A percentile compares a stretch with the other conserved stretches of the same genome.
These are phyloP conservation scores for Mycena olivaceomarginata DNA, from an alignment of 768 basidiomycete species.

Conservation along the genomic window DNA sequence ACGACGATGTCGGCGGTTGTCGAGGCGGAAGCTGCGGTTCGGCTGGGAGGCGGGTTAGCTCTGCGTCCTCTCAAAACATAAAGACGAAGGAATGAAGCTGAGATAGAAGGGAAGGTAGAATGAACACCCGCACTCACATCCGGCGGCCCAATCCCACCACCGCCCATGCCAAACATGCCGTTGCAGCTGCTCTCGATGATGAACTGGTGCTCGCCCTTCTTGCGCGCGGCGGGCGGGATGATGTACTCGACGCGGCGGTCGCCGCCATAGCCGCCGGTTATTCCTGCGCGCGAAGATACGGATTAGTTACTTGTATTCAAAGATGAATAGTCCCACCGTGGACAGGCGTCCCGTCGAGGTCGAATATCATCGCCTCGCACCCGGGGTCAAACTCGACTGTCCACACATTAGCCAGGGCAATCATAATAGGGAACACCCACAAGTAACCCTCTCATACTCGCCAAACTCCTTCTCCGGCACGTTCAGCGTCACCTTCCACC, in stretches of 20 bases:
- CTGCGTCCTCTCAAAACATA: too few species aligned
- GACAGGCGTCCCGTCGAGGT: constrained; percentile 83
- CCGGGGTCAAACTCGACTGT: constrained; percentile 97
- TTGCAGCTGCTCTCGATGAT: constrained; percentile 92
- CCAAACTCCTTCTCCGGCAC: too few species aligned
- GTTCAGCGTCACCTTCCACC: too few species aligned
- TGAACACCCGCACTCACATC: constrained; percentile 71
- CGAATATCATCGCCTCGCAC: constrained; percentile 96
- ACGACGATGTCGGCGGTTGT: too few species aligned
- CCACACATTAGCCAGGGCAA: too few species aligned
- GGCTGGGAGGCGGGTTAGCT: too few species aligned
- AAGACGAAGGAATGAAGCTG: too few species aligned
- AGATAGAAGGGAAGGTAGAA: too few species aligned
- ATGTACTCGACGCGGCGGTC: constrained; percentile 97
- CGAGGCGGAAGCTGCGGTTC: too few species aligned
- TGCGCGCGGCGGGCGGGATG: constrained; percentile 81
- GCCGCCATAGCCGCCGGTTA: constrained; percentile 92
- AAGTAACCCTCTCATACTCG: too few species aligned
- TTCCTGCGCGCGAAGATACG: constrained; percentile 65
- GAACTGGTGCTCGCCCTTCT: constrained; percentile 78
- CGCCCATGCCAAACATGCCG: constrained; percentile 96
- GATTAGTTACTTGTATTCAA: background rate
- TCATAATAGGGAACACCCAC: too few species aligned
- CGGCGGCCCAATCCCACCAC: constrained; percentile 90
- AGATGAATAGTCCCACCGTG: constrained; percentile 70